Conservation (phyloP, 2,329 filamentous ascomycete species). For the Ilyonectria sp. region DNA sequence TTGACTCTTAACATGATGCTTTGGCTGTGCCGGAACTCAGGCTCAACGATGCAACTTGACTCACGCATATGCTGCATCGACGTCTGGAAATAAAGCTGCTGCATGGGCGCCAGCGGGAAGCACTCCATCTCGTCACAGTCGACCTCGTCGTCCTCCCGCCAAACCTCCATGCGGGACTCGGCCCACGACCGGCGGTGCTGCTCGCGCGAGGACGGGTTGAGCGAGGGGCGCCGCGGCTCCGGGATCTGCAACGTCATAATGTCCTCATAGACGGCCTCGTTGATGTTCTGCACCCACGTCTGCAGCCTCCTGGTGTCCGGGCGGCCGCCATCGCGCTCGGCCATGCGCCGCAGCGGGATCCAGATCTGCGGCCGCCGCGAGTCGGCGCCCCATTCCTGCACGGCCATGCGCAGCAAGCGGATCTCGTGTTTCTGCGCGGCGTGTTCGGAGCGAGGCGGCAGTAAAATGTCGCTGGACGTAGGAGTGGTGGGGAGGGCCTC, state of each 20-base stretch:
- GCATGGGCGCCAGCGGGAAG: constrained; percentile 68
- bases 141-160: constrained; percentile 49
- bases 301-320: constrained; percentile 62
- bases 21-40: constrained; percentile 65
- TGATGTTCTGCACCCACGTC: constrained; percentile 69
- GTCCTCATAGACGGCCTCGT: constrained; percentile 61
- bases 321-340: constrained; percentile 56
- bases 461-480: constrained; percentile 54
- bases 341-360: constrained; percentile 64
- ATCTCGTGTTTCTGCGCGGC: constrained; percentile 60
- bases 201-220: constrained; percentile 12
- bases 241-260: constrained; percentile 62
- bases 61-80: constrained; percentile 56
- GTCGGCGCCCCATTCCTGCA: constrained; percentile 54
- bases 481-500: constrained; percentile 30
- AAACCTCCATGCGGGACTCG: constrained; percentile 39
- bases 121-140: constrained; percentile 50
- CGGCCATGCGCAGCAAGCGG: constrained; percentile 57
- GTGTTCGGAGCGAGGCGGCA: constrained; percentile 52
- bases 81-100: constrained; percentile 67
- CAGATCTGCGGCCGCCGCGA: constrained; percentile 61
- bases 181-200: constrained; percentile 32
- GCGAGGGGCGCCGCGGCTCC: constrained; percentile 51
- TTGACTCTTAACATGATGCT: constrained; percentile 64
- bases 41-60: constrained; percentile 49